phyloP scores from a whole-genome alignment of 2,329 filamentous ascomycete species.

The Xylaria sp. region DNA sequence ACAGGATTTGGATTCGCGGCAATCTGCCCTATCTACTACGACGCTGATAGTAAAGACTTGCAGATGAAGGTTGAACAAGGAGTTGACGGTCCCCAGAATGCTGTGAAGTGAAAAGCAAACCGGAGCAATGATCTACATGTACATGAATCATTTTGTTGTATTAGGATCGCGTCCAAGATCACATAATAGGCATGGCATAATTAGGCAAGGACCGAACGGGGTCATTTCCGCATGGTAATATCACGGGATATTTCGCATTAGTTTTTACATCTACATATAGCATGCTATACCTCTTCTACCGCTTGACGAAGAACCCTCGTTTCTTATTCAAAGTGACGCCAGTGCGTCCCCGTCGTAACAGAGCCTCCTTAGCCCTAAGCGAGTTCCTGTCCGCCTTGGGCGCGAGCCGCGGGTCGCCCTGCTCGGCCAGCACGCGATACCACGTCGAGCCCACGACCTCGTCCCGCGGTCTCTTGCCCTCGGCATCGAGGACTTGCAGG shows the following conservation, averaged over 20 bases:
- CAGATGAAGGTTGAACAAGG: too few relatives aligned
- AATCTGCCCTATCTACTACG: too few relatives aligned
- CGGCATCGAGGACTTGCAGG: constrained; percentile 46
- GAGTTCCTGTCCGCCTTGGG: constrained; percentile 54
- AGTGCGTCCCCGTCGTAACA: constrained; percentile 53
- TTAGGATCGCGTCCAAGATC: too few relatives aligned
- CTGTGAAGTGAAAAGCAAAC: too few relatives aligned
- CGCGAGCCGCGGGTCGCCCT: constrained; percentile 54
- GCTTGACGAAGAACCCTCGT: constrained; percentile 54
- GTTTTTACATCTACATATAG: constrained; percentile 11
- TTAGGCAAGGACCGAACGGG: background rate
- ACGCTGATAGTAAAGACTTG: too few relatives aligned
- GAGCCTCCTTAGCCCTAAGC: constrained; percentile 48
- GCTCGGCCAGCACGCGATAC: constrained; percentile 55
- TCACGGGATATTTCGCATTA: background rate
- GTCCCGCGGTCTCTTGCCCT: constrained; percentile 51
- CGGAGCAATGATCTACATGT: too few relatives aligned
- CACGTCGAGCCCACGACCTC: constrained; percentile 58
- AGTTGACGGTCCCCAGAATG: too few relatives aligned
- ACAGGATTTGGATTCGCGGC: too few relatives aligned
- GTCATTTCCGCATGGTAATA: background rate
- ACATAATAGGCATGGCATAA: too few relatives aligned
- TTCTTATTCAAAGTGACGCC: constrained; percentile 40
- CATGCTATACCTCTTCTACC: constrained; percentile 25
- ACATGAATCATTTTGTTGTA: too few relatives aligned